These are phyloP conservation scores for Panellus pusillus DNA, from an alignment of 768 basidiomycete genomes.

Conservation along the genomic window DNA sequence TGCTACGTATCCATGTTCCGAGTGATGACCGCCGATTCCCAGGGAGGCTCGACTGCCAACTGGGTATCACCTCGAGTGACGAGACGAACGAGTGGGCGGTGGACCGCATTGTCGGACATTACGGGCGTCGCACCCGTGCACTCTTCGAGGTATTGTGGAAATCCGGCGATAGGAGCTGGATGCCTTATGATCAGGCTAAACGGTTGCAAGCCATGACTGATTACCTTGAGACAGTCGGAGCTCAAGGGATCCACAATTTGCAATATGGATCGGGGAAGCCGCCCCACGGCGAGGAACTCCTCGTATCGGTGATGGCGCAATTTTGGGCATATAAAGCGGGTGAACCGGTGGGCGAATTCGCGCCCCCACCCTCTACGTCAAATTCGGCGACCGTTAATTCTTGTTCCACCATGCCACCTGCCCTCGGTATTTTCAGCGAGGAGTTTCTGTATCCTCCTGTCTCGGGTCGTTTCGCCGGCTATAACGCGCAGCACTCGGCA, in stretches of 20 bases:
- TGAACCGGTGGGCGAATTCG: too few relatives aligned
- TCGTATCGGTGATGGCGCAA: too few relatives aligned
- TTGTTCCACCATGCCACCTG: too few relatives aligned
- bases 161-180: conserved; percentile 33
- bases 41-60: background rate
- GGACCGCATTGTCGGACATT: conserved; percentile 25
- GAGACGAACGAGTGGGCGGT: conserved; percentile 24
- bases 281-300: too few relatives aligned
- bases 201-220: conserved; percentile 23
- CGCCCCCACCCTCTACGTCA: too few relatives aligned
- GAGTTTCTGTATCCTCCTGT: too few relatives aligned
- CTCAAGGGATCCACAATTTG: conserved; percentile 1
- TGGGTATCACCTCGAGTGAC: background rate
- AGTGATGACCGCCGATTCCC: conserved; percentile 31
- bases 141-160: conserved; percentile 31
- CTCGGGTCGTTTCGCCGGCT: too few relatives aligned
- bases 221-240: conserved; percentile 33
- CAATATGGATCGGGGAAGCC: too few relatives aligned
- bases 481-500: too few relatives aligned
- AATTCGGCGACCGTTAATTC: too few relatives aligned
- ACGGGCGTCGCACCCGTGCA: conserved; percentile 18
- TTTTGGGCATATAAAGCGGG: too few relatives aligned
- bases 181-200: conserved; percentile 25
- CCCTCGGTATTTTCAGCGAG: too few relatives aligned
- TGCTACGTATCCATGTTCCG: conserved; percentile 29